A percentile compares a stretch with the other conserved stretches of the same genome.
These are phyloP conservation scores for Orbilia javanica DNA, from an alignment of 2,329 filamentous ascomycete genomes.

Conservation along the genomic window DNA sequence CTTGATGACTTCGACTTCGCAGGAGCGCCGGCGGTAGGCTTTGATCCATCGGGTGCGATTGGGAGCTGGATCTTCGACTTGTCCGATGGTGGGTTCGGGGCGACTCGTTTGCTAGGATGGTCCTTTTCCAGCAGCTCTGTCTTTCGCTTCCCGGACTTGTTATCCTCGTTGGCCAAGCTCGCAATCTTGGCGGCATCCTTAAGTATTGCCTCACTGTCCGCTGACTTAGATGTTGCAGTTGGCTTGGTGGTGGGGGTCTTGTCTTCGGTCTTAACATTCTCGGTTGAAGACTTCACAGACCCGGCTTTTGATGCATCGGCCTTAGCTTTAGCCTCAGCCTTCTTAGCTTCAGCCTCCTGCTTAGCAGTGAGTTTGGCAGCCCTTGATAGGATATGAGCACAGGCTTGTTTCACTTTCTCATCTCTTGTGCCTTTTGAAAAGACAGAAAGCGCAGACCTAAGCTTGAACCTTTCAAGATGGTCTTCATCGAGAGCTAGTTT, in stretches of 20 bases:
- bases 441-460: slow-evolving; percentile 38
- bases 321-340: slow-evolving; percentile 39
- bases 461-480: slow-evolving; percentile 45
- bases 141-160: slow-evolving; percentile 46
- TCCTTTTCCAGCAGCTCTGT: slow-evolving; percentile 48
- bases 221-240: slow-evolving; percentile 28
- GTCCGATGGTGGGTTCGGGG: slow-evolving; percentile 45
- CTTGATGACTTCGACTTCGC: slow-evolving; percentile 43
- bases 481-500: slow-evolving; percentile 46
- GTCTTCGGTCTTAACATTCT: slow-evolving; percentile 31
- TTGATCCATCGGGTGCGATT: slow-evolving; percentile 43
- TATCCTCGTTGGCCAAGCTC: slow-evolving; percentile 39
- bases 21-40: slow-evolving; percentile 5
- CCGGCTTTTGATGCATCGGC: slow-evolving; percentile 20
- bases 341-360: slow-evolving; percentile 40
- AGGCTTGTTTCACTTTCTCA: slow-evolving; percentile 51
- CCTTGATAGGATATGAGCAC: slow-evolving; percentile 38
- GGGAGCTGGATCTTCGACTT: slow-evolving; percentile 54
- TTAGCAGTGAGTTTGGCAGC: slow-evolving; percentile 53
- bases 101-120: slow-evolving; percentile 42
- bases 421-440: slow-evolving; percentile 49
- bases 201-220: slow-evolving; percentile 43
- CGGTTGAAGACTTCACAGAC: slow-evolving; percentile 11
- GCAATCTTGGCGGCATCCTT: slow-evolving; percentile 52
- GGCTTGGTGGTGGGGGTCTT: slow-evolving; percentile 26